phyloP scores from a whole-genome alignment of 805 yeast genomes.

The Zygosaccharomyces rouxii region DNA sequence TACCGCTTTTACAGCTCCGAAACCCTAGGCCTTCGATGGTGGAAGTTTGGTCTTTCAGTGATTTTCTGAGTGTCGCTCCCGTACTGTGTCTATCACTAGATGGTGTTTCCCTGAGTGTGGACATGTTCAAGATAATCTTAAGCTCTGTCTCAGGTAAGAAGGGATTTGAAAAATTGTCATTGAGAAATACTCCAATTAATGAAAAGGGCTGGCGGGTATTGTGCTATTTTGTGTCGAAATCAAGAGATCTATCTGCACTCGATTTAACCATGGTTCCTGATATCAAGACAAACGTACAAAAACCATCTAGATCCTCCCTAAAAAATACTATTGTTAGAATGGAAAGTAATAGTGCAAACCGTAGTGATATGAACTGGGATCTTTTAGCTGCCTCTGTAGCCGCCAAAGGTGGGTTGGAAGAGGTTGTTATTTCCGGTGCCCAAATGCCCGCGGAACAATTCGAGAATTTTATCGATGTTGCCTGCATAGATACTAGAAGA shows the following conservation, averaged over 20 bases:
- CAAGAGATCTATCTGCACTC: conserved; percentile 50
- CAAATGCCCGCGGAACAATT: conserved; percentile 55
- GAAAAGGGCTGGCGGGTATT: conserved; percentile 74
- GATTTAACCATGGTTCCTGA: conserved; percentile 55
- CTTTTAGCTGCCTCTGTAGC: conserved; percentile 70
- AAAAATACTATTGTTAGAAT: conserved; percentile 34
- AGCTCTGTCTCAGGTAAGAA: conserved; percentile 60
- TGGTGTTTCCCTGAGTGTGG: conserved; percentile 68
- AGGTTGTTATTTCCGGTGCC: conserved; percentile 77
- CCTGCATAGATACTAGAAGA: conserved; percentile 51
- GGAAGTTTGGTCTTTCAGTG: conserved; percentile 82
- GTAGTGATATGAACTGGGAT: conserved; percentile 82
- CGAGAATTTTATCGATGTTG: conserved; percentile 56
- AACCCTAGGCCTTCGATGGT: conserved; percentile 87
- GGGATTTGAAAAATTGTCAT: conserved; percentile 65
- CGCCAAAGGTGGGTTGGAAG: conserved; percentile 74
- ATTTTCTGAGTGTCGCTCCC: conserved; percentile 82
- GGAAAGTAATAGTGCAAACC: conserved; percentile 36
- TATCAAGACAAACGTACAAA: conserved; percentile 37
- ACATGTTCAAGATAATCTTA: conserved; percentile 68
- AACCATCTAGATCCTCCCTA: conserved; percentile 35
- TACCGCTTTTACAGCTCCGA: conserved; percentile 69
- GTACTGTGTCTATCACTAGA: conserved; percentile 72
- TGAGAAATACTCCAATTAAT: conserved; percentile 75
- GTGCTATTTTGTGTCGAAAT: conserved; percentile 71